Base-by-base conservation (phyloP, 495 filamentous ascomycete species). In the Podospora tetraspora region DNA sequence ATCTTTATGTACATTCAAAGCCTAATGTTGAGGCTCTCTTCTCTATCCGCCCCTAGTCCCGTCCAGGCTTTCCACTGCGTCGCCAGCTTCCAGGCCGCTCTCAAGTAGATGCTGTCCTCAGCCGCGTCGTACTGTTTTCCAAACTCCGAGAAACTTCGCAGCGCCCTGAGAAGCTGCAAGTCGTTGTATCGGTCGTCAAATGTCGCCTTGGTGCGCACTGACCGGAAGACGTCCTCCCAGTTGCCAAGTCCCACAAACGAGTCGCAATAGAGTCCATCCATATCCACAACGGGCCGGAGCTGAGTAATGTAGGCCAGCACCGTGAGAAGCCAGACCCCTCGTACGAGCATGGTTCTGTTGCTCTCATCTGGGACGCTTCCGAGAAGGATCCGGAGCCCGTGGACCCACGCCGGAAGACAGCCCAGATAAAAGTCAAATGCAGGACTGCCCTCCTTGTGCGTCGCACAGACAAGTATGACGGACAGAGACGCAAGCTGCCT, bases 401-500 rank as follows among this genome's bases (percentile, higher is more conserved):
- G 68, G 37, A 76, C 66, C 32, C 70, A 68, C 6, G 70, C 68
- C 11, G 75, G 71, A 57, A 76, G 65, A 9, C 68, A 68, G 56
- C 67, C 59, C 62, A 78, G 76, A 56, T 75, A 76, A 59, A 67
- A 71, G 59, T 76, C 76, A 32, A 78, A 78, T 0, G 69, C 74
- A 0, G 72, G 71, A 22, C 56, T 57, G 29, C 57, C 67, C 0
- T 70, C 66, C 30, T 75, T 78, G 65, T 78, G 76, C 0, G 73
- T 72, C 3, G 61, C 76, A 16, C 71, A 72, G 9, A 69, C 25
- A 3, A 78, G 58, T 21, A 71, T n/a, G 3, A 64, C 69, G 0
- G 76, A 75, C 13, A 76, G 30, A 1, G 37, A 32, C 9, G 74
- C 64, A 2, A 78, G 66, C 59, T 76, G 73, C 57, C 68, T 61